Evolutionary conservation across 2,329 filamentous ascomycete species (phyloP).

Genomic region (Aspergillus fumigatus): DNA sequence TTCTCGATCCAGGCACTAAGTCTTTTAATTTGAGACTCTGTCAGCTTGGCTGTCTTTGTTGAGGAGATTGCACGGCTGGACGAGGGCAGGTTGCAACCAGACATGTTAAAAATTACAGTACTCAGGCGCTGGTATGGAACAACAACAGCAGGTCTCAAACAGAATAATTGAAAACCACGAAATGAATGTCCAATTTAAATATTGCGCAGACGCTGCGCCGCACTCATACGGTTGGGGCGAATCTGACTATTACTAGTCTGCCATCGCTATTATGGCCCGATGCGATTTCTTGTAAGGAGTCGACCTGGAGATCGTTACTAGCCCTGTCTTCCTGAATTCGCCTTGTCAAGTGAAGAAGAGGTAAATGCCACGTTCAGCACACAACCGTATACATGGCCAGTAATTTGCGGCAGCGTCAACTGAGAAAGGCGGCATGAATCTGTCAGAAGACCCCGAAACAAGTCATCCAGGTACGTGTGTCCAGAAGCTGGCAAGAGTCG

Average conservation of each 20-base stretch:
- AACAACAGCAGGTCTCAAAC: not conserved
- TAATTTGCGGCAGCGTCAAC: not conserved
- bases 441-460: not conserved
- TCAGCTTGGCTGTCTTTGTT: not conserved
- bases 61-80: not conserved
- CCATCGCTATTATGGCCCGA: not conserved
- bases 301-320: not conserved
- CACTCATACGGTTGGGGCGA: not conserved
- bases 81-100: not conserved
- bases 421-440: not conserved
- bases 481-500: not conserved
- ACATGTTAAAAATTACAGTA: not conserved
- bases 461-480: not conserved
- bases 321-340: not conserved
- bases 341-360: not conserved
- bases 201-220: not conserved
- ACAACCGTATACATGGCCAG: not conserved
- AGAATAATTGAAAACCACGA: not conserved
- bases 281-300: not conserved
- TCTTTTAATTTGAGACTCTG: not conserved
- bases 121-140: not conserved
- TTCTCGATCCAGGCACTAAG: conserved; percentile 14
- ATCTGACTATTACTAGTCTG: not conserved
- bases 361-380: not conserved
- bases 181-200: not conserved